Conservation (phyloP, 2,329 filamentous ascomycete species). For the Rasamsonia emersonii region DNA sequence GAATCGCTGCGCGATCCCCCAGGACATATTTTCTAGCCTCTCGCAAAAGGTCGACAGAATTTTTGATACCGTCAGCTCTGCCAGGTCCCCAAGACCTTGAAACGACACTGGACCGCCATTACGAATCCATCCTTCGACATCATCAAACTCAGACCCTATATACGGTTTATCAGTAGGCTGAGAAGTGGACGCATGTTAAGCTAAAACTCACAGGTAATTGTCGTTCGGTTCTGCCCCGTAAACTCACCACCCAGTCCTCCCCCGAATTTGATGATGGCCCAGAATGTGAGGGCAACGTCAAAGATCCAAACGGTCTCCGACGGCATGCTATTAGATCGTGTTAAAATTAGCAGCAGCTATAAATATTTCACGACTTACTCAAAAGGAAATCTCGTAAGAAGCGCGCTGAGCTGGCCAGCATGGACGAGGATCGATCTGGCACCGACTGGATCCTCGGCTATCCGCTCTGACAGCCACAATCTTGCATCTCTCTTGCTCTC, state of each 20-base stretch:
- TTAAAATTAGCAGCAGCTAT: too few species aligned
- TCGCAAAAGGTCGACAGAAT: slow-evolving; percentile 9
- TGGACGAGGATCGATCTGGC: slow-evolving; percentile 10
- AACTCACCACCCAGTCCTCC: slow-evolving; percentile 1
- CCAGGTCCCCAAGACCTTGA: slow-evolving; percentile 8
- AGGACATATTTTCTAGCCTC: slow-evolving; percentile 10
- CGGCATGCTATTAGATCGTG: slow-evolving; percentile 3
- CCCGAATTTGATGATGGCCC: slow-evolving; percentile 11
- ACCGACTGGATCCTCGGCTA: slow-evolving; percentile 7
- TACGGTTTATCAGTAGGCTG: slow-evolving; percentile 1
- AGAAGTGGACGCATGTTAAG: neutral
- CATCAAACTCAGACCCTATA: slow-evolving; percentile 9
- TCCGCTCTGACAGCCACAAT: slow-evolving; percentile 7
- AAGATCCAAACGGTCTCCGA: slow-evolving; percentile 10
- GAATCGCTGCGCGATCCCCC: slow-evolving; percentile 8
- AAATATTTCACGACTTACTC: slow-evolving; percentile 7
- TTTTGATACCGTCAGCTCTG: slow-evolving; percentile 8
- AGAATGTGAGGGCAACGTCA: slow-evolving; percentile 9
- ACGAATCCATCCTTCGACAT: slow-evolving; percentile 9
- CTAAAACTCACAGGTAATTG: slow-evolving; percentile 7
- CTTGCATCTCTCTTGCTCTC: slow-evolving; percentile 9
- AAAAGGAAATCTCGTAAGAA: slow-evolving; percentile 10
- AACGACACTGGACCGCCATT: slow-evolving; percentile 9
- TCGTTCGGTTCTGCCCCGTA: slow-evolving; percentile 1
- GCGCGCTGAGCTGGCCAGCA: slow-evolving; percentile 9